phyloP scores from a whole-genome alignment of 768 basidiomycete genomes.

The Calocera viscosa region DNA sequence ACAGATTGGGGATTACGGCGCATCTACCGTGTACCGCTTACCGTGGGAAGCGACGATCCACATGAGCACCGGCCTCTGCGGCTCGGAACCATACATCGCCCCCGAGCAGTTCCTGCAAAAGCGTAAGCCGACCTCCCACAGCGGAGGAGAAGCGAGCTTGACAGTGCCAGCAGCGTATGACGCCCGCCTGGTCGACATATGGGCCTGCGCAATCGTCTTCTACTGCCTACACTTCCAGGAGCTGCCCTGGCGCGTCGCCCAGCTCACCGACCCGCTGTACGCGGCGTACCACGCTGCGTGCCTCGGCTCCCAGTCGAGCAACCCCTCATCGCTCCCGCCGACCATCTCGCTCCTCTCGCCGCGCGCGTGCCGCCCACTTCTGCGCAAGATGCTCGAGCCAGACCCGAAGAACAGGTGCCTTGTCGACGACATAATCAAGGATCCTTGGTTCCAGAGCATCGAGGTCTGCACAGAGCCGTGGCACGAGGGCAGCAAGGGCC shows the following conservation, averaged over 20 bases:
- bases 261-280: constrained; percentile 68
- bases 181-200: constrained; percentile 91
- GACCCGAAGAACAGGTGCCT: constrained; percentile 62
- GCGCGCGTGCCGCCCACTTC: constrained; percentile 64
- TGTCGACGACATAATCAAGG: constrained; percentile 69
- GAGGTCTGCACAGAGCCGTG: constrained; percentile 55
- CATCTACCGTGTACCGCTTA: constrained; percentile 95
- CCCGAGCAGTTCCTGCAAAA: constrained; percentile 94
- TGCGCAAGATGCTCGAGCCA: constrained; percentile 92
- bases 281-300: constrained; percentile 48
- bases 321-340: constrained; percentile 19
- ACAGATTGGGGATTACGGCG: constrained; percentile 96
- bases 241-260: constrained; percentile 93
- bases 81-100: constrained; percentile 96
- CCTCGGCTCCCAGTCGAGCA: constrained; percentile 18
- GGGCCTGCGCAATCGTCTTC: constrained; percentile 94
- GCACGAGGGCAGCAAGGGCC: neutral
- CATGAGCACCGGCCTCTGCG: constrained; percentile 92
- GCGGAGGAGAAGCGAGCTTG: no score
- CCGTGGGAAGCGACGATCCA: constrained; percentile 97
- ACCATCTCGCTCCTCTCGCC: constrained; percentile 86
- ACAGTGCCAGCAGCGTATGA: constrained; percentile 61
- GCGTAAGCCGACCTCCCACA: constrained; percentile 46
- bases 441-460: constrained; percentile 68
- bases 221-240: constrained; percentile 98